Conservation (phyloP, 1,139 yeast species). For the Nakaseomyces nivariensis region DNA sequence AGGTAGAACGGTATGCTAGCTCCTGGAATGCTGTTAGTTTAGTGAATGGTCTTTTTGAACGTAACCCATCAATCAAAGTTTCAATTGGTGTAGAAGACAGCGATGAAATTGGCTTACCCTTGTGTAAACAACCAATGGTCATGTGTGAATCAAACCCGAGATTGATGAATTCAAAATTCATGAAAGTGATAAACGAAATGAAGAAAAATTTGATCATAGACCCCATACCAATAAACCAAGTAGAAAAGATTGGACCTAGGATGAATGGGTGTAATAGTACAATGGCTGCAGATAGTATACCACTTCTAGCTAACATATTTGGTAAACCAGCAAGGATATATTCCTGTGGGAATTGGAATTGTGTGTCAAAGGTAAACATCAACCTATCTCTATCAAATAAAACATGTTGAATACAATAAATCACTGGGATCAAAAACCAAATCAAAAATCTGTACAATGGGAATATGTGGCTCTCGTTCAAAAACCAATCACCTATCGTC, state of each 20-base stretch:
- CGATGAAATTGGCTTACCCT: conserved; percentile 59
- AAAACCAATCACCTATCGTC: conserved; percentile 29
- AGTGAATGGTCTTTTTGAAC: conserved; percentile 44
- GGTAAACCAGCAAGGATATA: conserved; percentile 18
- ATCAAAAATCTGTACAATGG: conserved; percentile 20
- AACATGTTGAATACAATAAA: conserved; percentile 47
- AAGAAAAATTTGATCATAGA: conserved; percentile 5
- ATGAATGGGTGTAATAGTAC: conserved; percentile 12
- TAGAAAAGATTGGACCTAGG: not conserved
- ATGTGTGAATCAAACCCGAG: conserved; percentile 62
- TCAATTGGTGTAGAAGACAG: conserved; percentile 63
- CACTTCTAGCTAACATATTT: conserved; percentile 15
- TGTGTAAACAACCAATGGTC: conserved; percentile 73
- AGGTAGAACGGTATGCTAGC: conserved; percentile 48
- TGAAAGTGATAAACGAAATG: conserved; percentile 11
- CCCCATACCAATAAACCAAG: conserved; percentile 1
- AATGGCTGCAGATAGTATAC: conserved; percentile 11
- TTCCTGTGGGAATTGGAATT: conserved; percentile 33
- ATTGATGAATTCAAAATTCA: conserved; percentile 45
- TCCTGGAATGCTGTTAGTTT: conserved; percentile 69
- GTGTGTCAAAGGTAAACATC: conserved; percentile 34
- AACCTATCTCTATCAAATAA: conserved; percentile 54
- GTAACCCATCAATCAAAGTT: conserved; percentile 65
- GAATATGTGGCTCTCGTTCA: conserved; percentile 4
- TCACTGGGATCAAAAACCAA: conserved; percentile 33